Percentiles rank a stretch among this genome's conserved stretches.
Evolutionary conservation across 2,329 filamentous ascomycete genomes (phyloP).

Genomic region (Phaeomoniella chlamydospora): DNA sequence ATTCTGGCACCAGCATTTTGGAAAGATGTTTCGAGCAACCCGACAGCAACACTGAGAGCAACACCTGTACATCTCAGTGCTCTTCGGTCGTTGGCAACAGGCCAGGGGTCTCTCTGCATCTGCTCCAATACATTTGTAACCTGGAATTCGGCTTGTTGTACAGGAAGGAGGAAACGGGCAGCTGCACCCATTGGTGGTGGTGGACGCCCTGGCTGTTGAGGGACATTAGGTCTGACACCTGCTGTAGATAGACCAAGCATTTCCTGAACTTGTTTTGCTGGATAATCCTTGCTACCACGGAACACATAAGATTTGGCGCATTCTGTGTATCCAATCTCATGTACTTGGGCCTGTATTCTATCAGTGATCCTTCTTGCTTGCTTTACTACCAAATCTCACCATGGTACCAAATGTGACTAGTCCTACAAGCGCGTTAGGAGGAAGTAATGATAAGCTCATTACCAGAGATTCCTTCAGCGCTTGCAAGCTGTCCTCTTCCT

Average conservation of each 20-base stretch:
- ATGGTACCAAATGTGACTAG: constrained; percentile 70
- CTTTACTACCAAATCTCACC: constrained; percentile 34
- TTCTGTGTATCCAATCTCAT: constrained; percentile 94
- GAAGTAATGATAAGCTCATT: constrained; percentile 50
- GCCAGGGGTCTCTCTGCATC: constrained; percentile 94
- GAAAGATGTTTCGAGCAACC: constrained; percentile 85
- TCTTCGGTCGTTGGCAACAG: constrained; percentile 83
- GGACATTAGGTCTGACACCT: constrained; percentile 57
- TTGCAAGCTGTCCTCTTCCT: constrained; percentile 54
- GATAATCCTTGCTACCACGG: constrained; percentile 92
- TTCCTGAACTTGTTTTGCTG: constrained; percentile 97
- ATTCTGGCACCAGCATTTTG: constrained; percentile 89
- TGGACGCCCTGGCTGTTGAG: constrained; percentile 58
- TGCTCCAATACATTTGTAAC: constrained; percentile 92
- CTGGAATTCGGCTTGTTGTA: constrained; percentile 93
- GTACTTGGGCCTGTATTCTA: constrained; percentile 61
- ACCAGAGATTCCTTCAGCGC: constrained; percentile 53
- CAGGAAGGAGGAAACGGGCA: constrained; percentile 80
- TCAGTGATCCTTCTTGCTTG: constrained; percentile 7
- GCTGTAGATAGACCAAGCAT: constrained; percentile 79
- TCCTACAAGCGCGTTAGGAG: constrained; percentile 49
- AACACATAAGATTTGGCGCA: constrained; percentile 99
- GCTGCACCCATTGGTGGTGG: constrained; percentile 65
- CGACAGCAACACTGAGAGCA: constrained; percentile 87
- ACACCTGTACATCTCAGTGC: constrained; percentile 87